phyloP scores from a whole-genome alignment of 2,329 filamentous ascomycete species.

The Fusarium kyushuense region DNA sequence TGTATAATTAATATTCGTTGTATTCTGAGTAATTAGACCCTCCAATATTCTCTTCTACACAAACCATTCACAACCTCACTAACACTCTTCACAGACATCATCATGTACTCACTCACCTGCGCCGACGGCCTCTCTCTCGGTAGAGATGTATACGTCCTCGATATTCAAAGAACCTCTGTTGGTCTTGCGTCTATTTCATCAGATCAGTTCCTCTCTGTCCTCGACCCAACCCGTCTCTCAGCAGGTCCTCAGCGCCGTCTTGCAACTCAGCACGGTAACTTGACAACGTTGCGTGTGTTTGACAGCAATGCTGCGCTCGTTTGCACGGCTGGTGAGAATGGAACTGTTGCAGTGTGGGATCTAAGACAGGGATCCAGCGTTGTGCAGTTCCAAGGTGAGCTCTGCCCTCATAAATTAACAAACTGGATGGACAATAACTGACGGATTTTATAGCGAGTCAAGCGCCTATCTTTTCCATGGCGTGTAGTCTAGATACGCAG shows the following conservation, averaged over 20 bases:
- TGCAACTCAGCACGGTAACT: constrained; percentile 68
- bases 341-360: constrained; percentile 75
- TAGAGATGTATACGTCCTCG: constrained; percentile 67
- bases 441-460: constrained; percentile 53
- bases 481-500: constrained; percentile 67
- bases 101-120: constrained; percentile 53
- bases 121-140: constrained; percentile 50
- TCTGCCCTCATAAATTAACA: constrained; percentile 22
- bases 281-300: constrained; percentile 71
- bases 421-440: not conserved
- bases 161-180: constrained; percentile 63
- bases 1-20: rapidly evolving
- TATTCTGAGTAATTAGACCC: rapidly evolving
- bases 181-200: constrained; percentile 74
- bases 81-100: constrained; percentile 21
- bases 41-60: not conserved
- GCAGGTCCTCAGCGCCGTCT: constrained; percentile 62
- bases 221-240: constrained; percentile 70
- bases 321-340: constrained; percentile 79
- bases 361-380: constrained; percentile 62
- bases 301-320: constrained; percentile 66
- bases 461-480: constrained; percentile 72
- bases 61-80: constrained; percentile 5
- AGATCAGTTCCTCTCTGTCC: constrained; percentile 75
- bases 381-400: constrained; percentile 61